phyloP scores from a whole-genome alignment of 2,329 filamentous ascomycete genomes.

The Teratosphaeria viscida region DNA sequence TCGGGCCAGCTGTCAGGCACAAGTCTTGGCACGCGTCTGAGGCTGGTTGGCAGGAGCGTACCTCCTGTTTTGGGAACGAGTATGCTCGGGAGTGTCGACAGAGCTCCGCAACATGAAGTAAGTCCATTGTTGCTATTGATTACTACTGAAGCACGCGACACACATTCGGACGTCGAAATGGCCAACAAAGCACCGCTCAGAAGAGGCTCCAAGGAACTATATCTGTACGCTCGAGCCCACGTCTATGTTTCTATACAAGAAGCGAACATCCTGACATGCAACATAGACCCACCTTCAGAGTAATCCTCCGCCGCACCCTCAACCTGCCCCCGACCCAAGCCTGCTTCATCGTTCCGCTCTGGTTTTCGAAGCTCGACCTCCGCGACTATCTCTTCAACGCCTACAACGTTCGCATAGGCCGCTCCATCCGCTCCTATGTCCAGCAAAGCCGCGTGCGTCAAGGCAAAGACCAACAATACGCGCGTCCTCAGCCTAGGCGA shows the following conservation, averaged over 20 bases:
- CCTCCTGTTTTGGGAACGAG: background rate
- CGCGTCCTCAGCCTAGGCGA: slow-evolving; percentile 24
- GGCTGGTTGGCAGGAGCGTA: background rate
- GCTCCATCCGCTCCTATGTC: slow-evolving; percentile 68
- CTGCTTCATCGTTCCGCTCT: slow-evolving; percentile 80
- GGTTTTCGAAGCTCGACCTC: slow-evolving; percentile 91
- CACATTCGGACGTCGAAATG: background rate
- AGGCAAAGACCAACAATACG: slow-evolving; percentile 21
- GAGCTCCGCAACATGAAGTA: background rate
- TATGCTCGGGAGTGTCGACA: background rate
- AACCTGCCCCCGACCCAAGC: slow-evolving; percentile 69
- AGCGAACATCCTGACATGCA: background rate
- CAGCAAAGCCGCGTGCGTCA: slow-evolving; percentile 56
- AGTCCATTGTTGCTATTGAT: background rate
- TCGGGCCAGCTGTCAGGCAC: background rate
- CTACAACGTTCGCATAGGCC: slow-evolving; percentile 61
- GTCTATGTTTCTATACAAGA: background rate
- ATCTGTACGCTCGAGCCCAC: slow-evolving; percentile 19
- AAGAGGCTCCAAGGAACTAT: slow-evolving; percentile 26
- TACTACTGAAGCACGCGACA: background rate
- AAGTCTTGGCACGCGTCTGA: background rate
- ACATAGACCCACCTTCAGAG: slow-evolving; percentile 64
- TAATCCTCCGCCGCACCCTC: slow-evolving; percentile 67
- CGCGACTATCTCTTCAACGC: slow-evolving; percentile 86
- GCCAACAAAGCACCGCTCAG: slow-evolving; percentile 16